A percentile compares a stretch with the other conserved stretches of the same genome.
Evolutionary conservation across 495 filamentous ascomycete genomes (phyloP).

Genomic region (Neurospora discreta): DNA sequence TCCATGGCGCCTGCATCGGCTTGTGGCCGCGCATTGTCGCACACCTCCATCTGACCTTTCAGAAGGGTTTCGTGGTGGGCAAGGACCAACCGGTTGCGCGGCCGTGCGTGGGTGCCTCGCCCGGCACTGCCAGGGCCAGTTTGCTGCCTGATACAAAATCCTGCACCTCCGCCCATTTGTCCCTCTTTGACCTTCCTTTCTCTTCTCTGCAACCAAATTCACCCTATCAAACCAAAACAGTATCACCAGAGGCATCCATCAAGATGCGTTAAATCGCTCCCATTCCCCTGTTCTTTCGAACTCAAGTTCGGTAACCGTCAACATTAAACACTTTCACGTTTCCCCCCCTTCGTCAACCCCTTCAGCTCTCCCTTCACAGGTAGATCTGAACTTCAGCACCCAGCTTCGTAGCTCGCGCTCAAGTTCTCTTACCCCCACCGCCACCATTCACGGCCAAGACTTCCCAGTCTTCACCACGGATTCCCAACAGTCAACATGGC

Average conservation of each 20-base stretch:
- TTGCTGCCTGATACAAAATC: constrained; percentile 31
- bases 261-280: constrained; percentile 28
- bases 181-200: constrained; percentile 6
- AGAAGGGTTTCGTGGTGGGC: not conserved
- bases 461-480: constrained; percentile 50
- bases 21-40: not conserved
- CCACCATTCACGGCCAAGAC: constrained; percentile 42
- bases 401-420: constrained; percentile 37
- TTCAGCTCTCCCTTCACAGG: constrained; percentile 43
- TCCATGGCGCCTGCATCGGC: not conserved
- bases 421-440: constrained; percentile 34
- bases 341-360: constrained; percentile 32
- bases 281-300: constrained; percentile 11
- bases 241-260: constrained; percentile 18
- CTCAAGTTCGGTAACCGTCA: constrained; percentile 18
- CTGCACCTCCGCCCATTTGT: constrained; percentile 12
- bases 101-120: not conserved
- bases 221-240: constrained; percentile 1
- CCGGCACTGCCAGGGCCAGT: not conserved
- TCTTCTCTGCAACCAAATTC: constrained; percentile 18
- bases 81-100: not conserved
- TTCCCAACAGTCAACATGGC: constrained; percentile 46
- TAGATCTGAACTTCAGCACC: constrained; percentile 43
- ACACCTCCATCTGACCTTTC: not conserved
- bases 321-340: constrained; percentile 29